Base-by-base conservation (phyloP, 129 eudicot genomes). In the Smallanthus sonchifolius region DNA sequence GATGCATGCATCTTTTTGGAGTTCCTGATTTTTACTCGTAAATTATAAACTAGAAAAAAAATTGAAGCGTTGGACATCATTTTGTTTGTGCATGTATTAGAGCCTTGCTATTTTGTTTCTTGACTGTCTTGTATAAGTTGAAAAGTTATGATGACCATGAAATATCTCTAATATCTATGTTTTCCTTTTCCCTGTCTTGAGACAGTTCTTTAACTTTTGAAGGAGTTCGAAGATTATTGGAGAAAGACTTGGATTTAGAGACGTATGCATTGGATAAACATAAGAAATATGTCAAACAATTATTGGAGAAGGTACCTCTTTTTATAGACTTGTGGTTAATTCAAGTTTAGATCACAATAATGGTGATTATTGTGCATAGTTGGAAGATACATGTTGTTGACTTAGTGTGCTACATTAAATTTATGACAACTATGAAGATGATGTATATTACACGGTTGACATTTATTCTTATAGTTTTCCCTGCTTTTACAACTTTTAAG, bases 151-250 rank as follows among this genome's bases (percentile, higher is more conserved):
- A 19, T 35, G 44, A 20, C 61, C 16, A 35, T 77, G 62, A 43
- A 56, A 44, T 77, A 42, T 35, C 68, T 69, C 51, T 77, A 47
- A 69, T 45, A 44, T 69, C 4, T 47, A 45, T 34, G 49, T 55
- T 77, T 32, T 10, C 7, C 17, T 20, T 59, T 32, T 32, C 37
- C 28, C 44, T 34, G 69, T 49, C 40, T 35, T 10, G 34, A 35
- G 70, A 75, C 93, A 94, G 99, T 47, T 81, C 94, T 40, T 72
- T 94, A 80, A 88, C 97, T 69, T 65, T 94, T 83, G 99, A 74
- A 77, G 82, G 83, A 35, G 96, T 91, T 40, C 69, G 97, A 78
- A 84, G 99, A 82, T 60, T 91, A 65, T 65, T 91, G 77, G 99
- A 94, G 85, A 79, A 91, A 79, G 97, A 94, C 80, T 54, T 94